Conservation (phyloP, 306 rosid genomes). For the Rubus idaeus region DNA sequence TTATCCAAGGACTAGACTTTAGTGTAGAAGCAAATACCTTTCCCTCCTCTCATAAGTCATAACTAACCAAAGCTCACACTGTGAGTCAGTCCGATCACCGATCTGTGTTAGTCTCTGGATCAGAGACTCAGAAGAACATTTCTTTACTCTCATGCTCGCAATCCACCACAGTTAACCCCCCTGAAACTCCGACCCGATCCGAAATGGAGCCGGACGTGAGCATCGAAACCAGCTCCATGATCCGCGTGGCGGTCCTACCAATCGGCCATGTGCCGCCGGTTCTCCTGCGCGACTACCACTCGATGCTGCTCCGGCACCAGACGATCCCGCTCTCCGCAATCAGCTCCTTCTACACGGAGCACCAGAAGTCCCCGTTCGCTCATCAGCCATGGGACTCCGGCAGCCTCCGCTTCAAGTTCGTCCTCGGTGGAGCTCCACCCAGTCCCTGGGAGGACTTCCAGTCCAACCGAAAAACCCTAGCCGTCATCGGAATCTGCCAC, state of each 20-base stretch:
- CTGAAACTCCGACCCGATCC: conserved; percentile 16
- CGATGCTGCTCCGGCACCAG: conserved; percentile 80
- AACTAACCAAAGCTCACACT: not conserved
- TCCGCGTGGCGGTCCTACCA: conserved; percentile 89
- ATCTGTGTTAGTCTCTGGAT: not conserved
- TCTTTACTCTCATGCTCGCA: not conserved
- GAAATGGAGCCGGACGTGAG: conserved; percentile 92
- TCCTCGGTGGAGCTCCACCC: conserved; percentile 78
- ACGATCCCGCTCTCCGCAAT: conserved; percentile 81
- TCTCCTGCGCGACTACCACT: conserved; percentile 64
- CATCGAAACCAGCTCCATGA: conserved; percentile 80
- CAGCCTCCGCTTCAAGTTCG: conserved; percentile 74
- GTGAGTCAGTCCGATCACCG: not conserved
- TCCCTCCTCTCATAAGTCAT: not conserved
- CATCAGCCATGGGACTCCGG: conserved; percentile 95
- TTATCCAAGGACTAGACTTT: too few relatives aligned
- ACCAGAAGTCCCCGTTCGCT: conserved; percentile 89
- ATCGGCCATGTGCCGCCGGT: conserved; percentile 69
- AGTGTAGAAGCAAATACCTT: not conserved
- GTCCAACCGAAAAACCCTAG: conserved; percentile 84
- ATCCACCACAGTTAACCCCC: not conserved
- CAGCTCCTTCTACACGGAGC: conserved; percentile 88
- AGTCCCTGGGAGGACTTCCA: conserved; percentile 98
- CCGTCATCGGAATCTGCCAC: conserved; percentile 78
- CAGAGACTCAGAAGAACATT: not conserved